Percentiles rank a stretch among this genome's conserved stretches.
phyloP scores from a whole-genome alignment of 148 eudicot species.

The Fagopyrum tataricum region DNA sequence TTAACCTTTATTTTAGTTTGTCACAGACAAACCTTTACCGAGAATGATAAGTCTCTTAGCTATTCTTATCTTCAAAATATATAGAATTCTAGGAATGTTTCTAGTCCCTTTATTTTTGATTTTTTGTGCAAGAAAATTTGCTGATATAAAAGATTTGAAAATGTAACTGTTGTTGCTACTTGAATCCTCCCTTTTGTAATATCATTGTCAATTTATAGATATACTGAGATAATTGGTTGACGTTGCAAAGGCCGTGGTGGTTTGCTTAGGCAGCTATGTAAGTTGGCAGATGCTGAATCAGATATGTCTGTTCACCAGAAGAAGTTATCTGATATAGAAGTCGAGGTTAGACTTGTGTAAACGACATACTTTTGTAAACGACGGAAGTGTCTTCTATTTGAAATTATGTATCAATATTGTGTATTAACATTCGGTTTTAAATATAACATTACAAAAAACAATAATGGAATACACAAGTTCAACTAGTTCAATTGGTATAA shows the following conservation, averaged over 20 bases:
- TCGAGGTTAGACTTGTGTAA: slow-evolving; percentile 87
- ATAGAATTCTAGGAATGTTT: not conserved
- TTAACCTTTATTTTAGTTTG: not conserved
- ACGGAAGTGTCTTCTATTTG: no score
- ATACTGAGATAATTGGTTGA: slow-evolving; percentile 17
- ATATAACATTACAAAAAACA: no score
- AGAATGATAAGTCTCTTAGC: not conserved
- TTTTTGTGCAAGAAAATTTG: slow-evolving; percentile 2
- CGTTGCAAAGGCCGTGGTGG: slow-evolving; percentile 94
- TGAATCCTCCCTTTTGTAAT: no score
- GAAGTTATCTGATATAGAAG: slow-evolving; percentile 69
- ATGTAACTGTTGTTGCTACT: not conserved
- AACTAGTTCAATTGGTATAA: no score
- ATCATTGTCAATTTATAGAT: not conserved
- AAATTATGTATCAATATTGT: no score
- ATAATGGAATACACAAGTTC: no score
- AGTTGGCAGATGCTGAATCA: slow-evolving; percentile 74
- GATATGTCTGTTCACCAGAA: slow-evolving; percentile 68
- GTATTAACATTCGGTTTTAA: no score
- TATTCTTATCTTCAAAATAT: not conserved
- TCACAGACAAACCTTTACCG: not conserved
- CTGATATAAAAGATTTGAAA: slow-evolving; percentile 8
- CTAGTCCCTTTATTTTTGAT: not conserved
- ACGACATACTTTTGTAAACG: no score
- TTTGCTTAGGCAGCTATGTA: slow-evolving; percentile 70